Evolutionary conservation across 1,284 basidiomycete genomes (phyloP).

Genomic region (Ceratobasidium sp.): DNA sequence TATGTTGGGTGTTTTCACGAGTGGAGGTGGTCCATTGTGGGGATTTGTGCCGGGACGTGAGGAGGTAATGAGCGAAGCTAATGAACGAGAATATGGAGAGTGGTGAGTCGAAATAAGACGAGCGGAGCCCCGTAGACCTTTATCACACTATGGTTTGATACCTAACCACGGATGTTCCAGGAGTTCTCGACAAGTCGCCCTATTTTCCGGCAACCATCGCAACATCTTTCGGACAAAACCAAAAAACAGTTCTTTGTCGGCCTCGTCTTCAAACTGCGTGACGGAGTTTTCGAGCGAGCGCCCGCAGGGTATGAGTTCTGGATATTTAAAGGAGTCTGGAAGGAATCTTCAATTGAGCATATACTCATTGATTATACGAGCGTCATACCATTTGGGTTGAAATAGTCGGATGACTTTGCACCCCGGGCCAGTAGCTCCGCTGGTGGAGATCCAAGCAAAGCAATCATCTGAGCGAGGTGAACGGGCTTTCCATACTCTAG

Average conservation of each 20-base stretch:
- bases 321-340: not conserved
- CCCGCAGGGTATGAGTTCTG: not conserved
- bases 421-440: not conserved
- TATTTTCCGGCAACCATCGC: conserved; percentile 11
- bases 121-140: not conserved
- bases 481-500: not conserved
- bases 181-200: conserved; percentile 5
- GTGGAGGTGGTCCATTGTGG: too few relatives aligned
- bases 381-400: not conserved
- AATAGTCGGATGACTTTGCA: not conserved
- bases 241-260: conserved; percentile 22
- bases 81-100: too few relatives aligned
- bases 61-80: too few relatives aligned
- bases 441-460: conserved; percentile 19
- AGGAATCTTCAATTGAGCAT: too few relatives aligned
- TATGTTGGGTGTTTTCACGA: too few relatives aligned
- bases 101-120: too few relatives aligned
- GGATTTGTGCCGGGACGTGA: too few relatives aligned
- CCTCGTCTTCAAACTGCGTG: not conserved
- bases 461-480: conserved; percentile 9
- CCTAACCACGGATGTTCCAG: conserved; percentile 13
- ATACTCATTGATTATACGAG: not conserved
- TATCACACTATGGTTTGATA: not conserved
- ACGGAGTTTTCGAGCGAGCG: conserved; percentile 1
- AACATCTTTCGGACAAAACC: conserved; percentile 16